Evolutionary conservation across 2,329 filamentous ascomycete species (phyloP).

Genomic region (Exutisphaerella laricina): DNA sequence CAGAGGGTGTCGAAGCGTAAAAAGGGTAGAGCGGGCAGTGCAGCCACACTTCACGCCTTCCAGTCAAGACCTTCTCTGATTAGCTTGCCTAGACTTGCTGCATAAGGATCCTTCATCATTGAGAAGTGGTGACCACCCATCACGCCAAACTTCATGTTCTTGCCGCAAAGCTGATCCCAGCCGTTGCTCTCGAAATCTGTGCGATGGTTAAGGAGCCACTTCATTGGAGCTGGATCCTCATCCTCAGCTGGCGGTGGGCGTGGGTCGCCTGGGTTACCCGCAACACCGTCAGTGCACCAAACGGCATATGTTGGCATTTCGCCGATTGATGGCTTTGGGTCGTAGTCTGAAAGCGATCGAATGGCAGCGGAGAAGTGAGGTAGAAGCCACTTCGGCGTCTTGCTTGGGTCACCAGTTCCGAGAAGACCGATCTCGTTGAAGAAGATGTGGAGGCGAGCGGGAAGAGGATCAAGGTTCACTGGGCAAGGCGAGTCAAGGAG

Average conservation of each 20-base stretch:
- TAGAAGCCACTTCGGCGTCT: conserved; percentile 66
- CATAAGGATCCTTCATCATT: conserved; percentile 63
- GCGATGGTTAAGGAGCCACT: conserved; percentile 67
- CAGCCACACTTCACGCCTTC: conserved; percentile 19
- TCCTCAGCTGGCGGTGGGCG: conserved; percentile 58
- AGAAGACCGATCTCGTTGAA: conserved; percentile 67
- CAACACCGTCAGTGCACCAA: conserved; percentile 70
- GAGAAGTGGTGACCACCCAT: conserved; percentile 71
- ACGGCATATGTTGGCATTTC: conserved; percentile 60
- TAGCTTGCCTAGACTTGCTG: conserved; percentile 36
- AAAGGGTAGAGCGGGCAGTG: conserved; percentile 3
- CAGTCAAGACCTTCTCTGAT: conserved; percentile 40
- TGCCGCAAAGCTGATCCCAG: conserved; percentile 62
- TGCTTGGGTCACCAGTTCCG: conserved; percentile 54
- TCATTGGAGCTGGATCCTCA: conserved; percentile 50
- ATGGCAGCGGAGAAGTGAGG: conserved; percentile 68
- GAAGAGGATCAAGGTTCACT: conserved; percentile 46
- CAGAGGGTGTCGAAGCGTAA: conserved; percentile 18
- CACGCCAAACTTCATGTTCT: conserved; percentile 59
- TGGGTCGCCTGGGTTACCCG: conserved; percentile 58
- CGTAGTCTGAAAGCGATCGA: conserved; percentile 62
- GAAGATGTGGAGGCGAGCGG: conserved; percentile 60
- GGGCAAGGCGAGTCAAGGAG: conserved; percentile 52
- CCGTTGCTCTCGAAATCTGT: conserved; percentile 65
- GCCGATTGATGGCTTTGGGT: conserved; percentile 57